phyloP scores from a whole-genome alignment of 176 grass and related monocot species.

The Panicum miliaceum region DNA sequence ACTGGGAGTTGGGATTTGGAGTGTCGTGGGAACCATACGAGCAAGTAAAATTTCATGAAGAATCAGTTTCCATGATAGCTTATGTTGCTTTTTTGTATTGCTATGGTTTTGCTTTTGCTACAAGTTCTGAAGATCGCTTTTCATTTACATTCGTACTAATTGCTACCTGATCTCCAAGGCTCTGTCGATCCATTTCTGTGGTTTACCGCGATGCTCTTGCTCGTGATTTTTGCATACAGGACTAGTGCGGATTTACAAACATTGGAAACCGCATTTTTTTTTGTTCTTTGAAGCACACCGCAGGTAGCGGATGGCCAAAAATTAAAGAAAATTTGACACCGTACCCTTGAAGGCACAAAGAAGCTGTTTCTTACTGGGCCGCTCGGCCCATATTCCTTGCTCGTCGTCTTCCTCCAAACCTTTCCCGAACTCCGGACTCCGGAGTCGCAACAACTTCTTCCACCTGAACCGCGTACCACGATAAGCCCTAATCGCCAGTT shows the following conservation, averaged over 20 bases:
- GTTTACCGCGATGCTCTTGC: neutral
- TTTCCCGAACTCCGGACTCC: neutral
- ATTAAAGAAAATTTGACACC: neutral
- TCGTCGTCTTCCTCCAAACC: conserved; percentile 17
- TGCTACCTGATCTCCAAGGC: neutral
- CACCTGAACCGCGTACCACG: conserved; percentile 53
- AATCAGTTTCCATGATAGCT: neutral
- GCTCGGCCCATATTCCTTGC: neutral
- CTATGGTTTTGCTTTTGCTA: neutral
- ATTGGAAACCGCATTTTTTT: neutral
- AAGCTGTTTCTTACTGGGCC: neutral
- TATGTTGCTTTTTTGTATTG: neutral
- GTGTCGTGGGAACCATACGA: neutral
- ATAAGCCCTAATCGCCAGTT: conserved; percentile 68
- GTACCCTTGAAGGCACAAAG: too few species aligned
- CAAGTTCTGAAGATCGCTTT: neutral
- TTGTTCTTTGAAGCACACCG: neutral
- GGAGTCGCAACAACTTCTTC: conserved; percentile 25
- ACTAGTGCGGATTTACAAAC: neutral
- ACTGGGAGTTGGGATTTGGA: neutral
- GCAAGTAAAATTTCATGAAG: neutral
- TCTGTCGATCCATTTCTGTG: neutral
- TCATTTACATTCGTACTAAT: neutral
- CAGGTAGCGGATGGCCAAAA: too few species aligned
- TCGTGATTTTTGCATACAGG: neutral